Evolutionary conservation across 306 rosid species (phyloP), one percentile per base, ranked within the genome.

Genomic region (Glycyrrhiza uralensis): DNA sequence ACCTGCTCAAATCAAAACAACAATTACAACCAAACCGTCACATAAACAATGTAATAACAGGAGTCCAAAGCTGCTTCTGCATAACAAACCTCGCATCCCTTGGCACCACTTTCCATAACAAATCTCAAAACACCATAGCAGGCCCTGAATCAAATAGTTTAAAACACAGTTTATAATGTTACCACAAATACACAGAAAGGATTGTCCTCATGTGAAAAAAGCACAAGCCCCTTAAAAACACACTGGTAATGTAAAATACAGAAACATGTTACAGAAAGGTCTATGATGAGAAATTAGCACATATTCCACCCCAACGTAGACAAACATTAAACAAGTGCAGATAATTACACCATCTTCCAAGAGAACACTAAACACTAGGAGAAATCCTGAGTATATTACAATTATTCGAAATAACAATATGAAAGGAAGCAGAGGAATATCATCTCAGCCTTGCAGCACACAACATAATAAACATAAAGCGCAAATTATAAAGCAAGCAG

Each of bases 71-170:
- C 42, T 19, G 32, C 18, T 61, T 12, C 0, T 29, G 11, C 3
- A 36, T 30, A 61, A 61, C 68, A 61, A 12, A 61, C 68, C 68
- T 61, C 68, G 1, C 68, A 61, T 61, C 68, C 68, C 49, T 61
- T 61, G 18, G 68, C 68, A 11, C 68, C 68, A 20, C 49, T 61
- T 38, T 61, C 68, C 68, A 61, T 61, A 36, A 36, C 68, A 19
- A 61, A 61, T 36, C 68, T 36, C 68, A 61, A 19, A 61, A 61
- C 68, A 61, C 68, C 68, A 36, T 61, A 61, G 18, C 68, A 61
- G 1, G 47, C 68, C 68, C 68, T 61, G 49, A 4, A 61, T 35
- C 18, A 61, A 19, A 35, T 20, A 11, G 19, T 61, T 59, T 20
- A 9, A 36, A 17, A 33, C 3, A 14, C 1, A 1, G 24, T 17